A percentile compares a stretch with the other conserved stretches of the same genome.
Conservation (phyloP, 345 rosid species). For the Angophora floribunda region DNA sequence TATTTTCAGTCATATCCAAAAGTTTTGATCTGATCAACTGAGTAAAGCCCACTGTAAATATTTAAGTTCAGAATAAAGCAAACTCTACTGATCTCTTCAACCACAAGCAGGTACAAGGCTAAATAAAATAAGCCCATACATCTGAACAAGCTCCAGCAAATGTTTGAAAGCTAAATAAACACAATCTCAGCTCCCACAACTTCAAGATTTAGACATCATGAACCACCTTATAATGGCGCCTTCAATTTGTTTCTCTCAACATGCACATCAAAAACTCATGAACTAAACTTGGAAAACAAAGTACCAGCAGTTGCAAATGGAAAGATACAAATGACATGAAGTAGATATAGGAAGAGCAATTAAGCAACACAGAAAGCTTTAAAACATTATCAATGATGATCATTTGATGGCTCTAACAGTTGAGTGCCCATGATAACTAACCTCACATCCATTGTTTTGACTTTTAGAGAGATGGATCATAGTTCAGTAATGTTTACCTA, state of each 20-base stretch:
- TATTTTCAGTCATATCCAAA: background rate
- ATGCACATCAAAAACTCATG: background rate
- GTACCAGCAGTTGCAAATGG: background rate
- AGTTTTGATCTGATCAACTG: background rate
- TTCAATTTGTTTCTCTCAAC: background rate
- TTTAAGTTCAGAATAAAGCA: background rate
- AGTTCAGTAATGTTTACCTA: background rate
- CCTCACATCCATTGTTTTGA: background rate
- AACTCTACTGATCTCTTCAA: background rate
- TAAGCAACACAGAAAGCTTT: background rate
- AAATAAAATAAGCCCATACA: background rate
- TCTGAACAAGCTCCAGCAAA: background rate
- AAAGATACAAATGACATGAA: background rate
- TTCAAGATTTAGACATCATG: background rate
- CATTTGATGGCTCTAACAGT: background rate
- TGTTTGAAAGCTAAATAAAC: background rate
- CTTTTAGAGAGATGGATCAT: background rate
- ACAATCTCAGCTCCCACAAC: background rate
- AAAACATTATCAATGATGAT: background rate
- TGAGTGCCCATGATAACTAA: background rate
- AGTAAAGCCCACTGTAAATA: background rate
- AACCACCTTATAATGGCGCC: background rate
- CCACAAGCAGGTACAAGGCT: background rate
- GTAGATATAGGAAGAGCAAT: background rate
- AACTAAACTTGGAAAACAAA: background rate